A percentile compares a stretch with the other conserved stretches of the same genome.
These are phyloP conservation scores for Cicer pinnatifidum DNA, from an alignment of 306 rosid genomes.

Conservation along the genomic window DNA sequence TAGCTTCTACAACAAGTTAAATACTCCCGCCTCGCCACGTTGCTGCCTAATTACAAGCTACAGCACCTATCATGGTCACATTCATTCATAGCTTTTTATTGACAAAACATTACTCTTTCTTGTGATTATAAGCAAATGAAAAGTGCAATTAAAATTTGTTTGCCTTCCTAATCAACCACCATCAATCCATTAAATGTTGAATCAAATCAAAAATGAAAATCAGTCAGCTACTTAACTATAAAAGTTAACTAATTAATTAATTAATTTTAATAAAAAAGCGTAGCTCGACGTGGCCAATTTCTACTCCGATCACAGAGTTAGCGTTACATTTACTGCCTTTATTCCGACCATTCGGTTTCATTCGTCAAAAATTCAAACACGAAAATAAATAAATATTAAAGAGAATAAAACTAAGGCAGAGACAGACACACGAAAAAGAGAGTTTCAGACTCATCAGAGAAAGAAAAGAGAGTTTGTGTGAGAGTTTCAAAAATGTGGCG, in stretches of 20 bases:
- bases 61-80: no score
- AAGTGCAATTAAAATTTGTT: not conserved
- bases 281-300: slow-evolving; percentile 16
- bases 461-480: not conserved
- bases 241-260: no score
- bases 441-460: not conserved
- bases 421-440: not conserved
- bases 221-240: no score
- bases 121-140: not conserved
- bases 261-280: not conserved
- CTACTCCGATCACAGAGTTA: not conserved
- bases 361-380: not conserved
- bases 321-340: slow-evolving; percentile 12
- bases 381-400: not conserved
- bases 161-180: not conserved
- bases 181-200: not conserved
- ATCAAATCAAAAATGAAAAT: no score
- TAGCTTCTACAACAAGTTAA: no score
- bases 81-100: no score
- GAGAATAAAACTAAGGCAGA: not conserved
- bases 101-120: no score
- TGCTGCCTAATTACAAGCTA: no score
- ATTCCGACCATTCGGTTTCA: slow-evolving; percentile 24
- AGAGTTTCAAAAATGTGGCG: slow-evolving; percentile 72
- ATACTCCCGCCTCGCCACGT: no score